Evolutionary conservation across 345 rosid species (phyloP), one percentile per base, ranked within the genome.

Genomic region (Eutrema heterophyllum): DNA sequence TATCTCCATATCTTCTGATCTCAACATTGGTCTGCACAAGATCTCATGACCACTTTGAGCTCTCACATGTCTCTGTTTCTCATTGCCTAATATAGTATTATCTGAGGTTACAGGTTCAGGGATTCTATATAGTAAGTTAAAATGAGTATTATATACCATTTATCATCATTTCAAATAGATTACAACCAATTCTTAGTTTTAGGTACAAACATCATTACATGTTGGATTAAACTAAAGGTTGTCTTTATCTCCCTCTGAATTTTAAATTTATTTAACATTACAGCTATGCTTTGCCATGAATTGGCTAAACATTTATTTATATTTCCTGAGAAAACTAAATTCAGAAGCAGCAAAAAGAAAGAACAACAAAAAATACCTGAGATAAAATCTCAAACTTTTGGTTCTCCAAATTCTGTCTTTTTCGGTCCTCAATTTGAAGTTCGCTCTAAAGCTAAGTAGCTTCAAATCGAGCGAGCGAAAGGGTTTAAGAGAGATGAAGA

Each of bases 1-100:
- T 11, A 80, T 94, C 63, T 91, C 97, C 65, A 85, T 94, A 72
- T 89, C 98, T 74, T 93, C 97, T 32, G 97, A 93, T 82, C 84
- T 87, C 62, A 85, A 85, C 73, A 81, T 93, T 49, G 96, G 98
- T 43, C 74, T 89, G n/a, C 96, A 90, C 79, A 93, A 83, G 80
- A 82, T 85, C 76, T 77, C 82, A 48, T 79, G 72, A 78, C 13
- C 33, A 54, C 51, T 66, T 18, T 36, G 41, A 72, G 39, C 24
- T 44, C 64, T 43, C 49, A 26, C 8, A 12, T 49, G 15, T 71
- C 53, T 71, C 5, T 63, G 15, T 43, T 49, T 40, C 21, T 70
- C 67, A 56, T 30, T 32, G 9, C 3, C 9, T 48, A 5, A n/a
- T n/a, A n/a, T n/a, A n/a, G n/a, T 8, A 29, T 21, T 7, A 60